These are phyloP conservation scores for Arthrinium phaeospermum DNA, from an alignment of 2,329 filamentous ascomycete species.

Conservation along the genomic window DNA sequence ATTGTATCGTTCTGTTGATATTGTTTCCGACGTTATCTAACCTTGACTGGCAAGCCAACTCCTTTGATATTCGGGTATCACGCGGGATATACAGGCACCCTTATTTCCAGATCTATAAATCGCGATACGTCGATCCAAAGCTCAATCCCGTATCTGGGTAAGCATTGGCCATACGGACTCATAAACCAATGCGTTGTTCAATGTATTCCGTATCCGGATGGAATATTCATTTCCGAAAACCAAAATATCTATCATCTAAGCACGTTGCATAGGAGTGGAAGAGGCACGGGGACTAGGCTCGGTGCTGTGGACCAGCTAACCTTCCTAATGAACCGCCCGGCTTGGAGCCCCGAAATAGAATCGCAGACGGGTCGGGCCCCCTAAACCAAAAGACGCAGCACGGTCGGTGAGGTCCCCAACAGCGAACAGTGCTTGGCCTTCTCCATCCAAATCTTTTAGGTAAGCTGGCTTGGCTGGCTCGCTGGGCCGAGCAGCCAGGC, in stretches of 20 bases:
- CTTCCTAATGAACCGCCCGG: neutral
- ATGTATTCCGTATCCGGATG: neutral
- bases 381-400: neutral
- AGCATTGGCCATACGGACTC: no score
- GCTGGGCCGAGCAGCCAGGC: neutral
- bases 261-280: slow-evolving; percentile 2
- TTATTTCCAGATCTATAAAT: neutral
- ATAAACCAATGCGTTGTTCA: no score
- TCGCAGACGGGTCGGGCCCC: slow-evolving; percentile 1
- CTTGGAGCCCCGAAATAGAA: neutral
- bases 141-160: neutral
- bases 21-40: neutral
- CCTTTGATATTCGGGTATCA: neutral
- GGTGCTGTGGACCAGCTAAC: slow-evolving; percentile 11
- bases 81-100: neutral
- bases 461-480: neutral
- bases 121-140: neutral
- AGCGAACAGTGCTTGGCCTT: neutral
- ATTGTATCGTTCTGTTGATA: neutral
- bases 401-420: neutral
- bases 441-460: neutral
- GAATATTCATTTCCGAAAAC: neutral
- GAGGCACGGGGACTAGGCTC: slow-evolving; percentile 2
- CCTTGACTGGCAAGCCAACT: neutral
- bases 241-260: neutral